Conservation (phyloP, 495 filamentous ascomycete species). For the Delitschia confertaspora region DNA sequence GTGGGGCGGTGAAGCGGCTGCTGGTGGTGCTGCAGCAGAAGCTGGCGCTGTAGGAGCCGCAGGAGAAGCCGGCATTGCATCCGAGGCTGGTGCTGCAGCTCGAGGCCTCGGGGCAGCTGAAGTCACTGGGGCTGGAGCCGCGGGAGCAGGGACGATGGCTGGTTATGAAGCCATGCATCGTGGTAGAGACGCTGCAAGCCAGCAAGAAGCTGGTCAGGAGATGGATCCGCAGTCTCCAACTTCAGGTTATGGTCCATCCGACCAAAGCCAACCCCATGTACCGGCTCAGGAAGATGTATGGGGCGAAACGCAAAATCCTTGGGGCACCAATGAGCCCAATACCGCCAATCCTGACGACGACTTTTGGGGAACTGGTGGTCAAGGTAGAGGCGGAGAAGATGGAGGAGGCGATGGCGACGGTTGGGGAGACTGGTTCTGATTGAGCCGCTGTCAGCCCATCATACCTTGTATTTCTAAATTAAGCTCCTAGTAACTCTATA, state of each 20-base stretch:
- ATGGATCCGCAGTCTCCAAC: constrained; percentile 7
- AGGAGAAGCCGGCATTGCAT: constrained; percentile 36
- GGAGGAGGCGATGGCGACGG: constrained; percentile 29
- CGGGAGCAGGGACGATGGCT: constrained; percentile 51
- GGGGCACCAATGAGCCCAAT: constrained; percentile 20
- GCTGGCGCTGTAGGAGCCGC: constrained; percentile 39
- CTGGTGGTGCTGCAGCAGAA: constrained; percentile 32
- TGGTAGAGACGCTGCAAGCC: constrained; percentile 30
- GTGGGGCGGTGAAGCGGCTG: constrained; percentile 43
- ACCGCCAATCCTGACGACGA: background rate
- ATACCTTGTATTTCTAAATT: background rate
- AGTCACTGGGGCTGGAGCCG: constrained; percentile 33
- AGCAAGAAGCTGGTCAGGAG: constrained; percentile 1
- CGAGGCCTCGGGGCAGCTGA: constrained; percentile 41
- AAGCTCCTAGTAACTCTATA: background rate
- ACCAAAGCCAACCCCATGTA: constrained; percentile 1
- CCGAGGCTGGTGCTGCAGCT: constrained; percentile 33
- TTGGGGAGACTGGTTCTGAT: constrained; percentile 14
- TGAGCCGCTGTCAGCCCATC: no score
- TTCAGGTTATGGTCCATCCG: constrained; percentile 2
- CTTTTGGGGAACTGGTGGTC: constrained; percentile 30
- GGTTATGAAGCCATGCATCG: constrained; percentile 58
- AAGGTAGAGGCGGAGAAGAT: constrained; percentile 33
- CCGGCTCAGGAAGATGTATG: constrained; percentile 15
- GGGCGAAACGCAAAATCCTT: constrained; percentile 8